Evolutionary conservation across 805 yeast genomes (phyloP).

Genomic region (Candida rishiriensis): DNA sequence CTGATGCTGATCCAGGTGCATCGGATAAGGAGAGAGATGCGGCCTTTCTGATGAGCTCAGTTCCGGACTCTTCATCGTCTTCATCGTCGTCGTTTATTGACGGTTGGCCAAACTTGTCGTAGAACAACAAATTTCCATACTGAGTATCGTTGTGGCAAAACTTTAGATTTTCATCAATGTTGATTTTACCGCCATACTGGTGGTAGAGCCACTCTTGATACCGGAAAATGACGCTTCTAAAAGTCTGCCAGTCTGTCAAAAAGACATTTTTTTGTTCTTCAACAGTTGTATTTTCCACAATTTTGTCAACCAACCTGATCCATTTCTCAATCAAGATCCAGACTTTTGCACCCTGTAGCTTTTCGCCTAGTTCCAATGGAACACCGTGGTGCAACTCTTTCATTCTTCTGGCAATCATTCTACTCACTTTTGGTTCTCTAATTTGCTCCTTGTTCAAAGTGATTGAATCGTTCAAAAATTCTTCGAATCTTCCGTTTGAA

Average conservation of each 20-base stretch:
- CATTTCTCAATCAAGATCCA: conserved; percentile 74
- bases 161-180: conserved; percentile 47
- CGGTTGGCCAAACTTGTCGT: conserved; percentile 26
- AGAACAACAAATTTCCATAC: conserved; percentile 83
- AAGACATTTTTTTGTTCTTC: conserved; percentile 37
- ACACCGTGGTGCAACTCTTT: conserved; percentile 86
- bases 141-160: conserved; percentile 97
- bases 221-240: conserved; percentile 40
- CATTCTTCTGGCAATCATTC: conserved; percentile 93
- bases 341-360: conserved; percentile 54
- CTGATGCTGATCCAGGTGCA: conserved; percentile 7
- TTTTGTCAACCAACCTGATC: conserved; percentile 45
- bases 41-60: conserved; percentile 6
- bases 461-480: conserved; percentile 76
- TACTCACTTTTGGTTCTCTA: conserved; percentile 68
- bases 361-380: conserved; percentile 54
- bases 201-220: conserved; percentile 63
- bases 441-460: conserved; percentile 73
- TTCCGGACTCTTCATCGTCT: conserved; percentile 10
- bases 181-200: conserved; percentile 39
- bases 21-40: conserved; percentile 16
- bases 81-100: conserved; percentile 25
- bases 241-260: conserved; percentile 44
- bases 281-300: conserved; percentile 36
- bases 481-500: conserved; percentile 90